Percentiles rank a stretch among this genome's conserved stretches.
Evolutionary conservation across 345 rosid genomes (phyloP).

Genomic region (Eucalyptus pauciflora): DNA sequence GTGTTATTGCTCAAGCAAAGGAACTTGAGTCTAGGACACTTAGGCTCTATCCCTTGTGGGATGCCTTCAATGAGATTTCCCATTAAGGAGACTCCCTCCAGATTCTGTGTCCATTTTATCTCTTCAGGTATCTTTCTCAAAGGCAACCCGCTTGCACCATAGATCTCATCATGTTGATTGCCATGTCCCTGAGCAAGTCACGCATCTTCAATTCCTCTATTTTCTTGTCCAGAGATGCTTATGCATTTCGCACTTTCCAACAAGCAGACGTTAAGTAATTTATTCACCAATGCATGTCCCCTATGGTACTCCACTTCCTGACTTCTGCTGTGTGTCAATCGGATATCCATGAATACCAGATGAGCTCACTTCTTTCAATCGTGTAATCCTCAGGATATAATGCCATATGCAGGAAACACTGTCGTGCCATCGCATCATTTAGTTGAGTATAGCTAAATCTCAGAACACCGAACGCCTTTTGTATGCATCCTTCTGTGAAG

Average conservation of each 20-base stretch:
- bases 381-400: background rate
- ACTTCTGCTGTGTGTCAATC: background rate
- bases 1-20: background rate
- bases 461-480: background rate
- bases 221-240: background rate
- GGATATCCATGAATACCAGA: background rate
- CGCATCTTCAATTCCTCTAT: background rate
- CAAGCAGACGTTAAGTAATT: background rate
- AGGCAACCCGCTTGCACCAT: background rate
- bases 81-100: background rate
- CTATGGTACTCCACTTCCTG: background rate
- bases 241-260: background rate
- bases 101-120: background rate
- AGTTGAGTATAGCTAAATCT: constrained; percentile 1
- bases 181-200: constrained; percentile 7
- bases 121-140: background rate
- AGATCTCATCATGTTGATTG: background rate
- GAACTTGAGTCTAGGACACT: constrained; percentile 1
- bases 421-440: background rate
- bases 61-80: background rate
- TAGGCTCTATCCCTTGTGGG: background rate
- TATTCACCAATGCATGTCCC: background rate
- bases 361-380: background rate
- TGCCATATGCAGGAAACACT: constrained; percentile 1
- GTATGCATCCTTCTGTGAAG: background rate